Conservation (phyloP, 2,329 filamentous ascomycete genomes). For the Fusarium sp. region DNA sequence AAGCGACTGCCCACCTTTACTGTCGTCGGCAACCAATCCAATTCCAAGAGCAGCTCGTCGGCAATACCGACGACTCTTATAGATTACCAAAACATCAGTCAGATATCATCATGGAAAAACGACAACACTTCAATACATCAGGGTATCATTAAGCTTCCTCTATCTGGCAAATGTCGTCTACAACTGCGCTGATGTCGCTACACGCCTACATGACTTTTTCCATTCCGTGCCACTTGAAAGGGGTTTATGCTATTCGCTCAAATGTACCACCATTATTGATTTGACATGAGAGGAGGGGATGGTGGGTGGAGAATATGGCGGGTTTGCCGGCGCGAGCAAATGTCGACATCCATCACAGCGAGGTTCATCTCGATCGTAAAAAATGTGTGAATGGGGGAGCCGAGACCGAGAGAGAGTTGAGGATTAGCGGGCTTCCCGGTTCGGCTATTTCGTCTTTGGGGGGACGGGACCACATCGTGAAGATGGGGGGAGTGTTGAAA, state of each 20-base stretch:
- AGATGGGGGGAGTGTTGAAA: slow-evolving; percentile 21
- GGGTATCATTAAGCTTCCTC: slow-evolving; percentile 57
- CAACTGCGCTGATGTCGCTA: slow-evolving; percentile 32
- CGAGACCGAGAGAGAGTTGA: neutral
- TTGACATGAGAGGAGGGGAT: neutral
- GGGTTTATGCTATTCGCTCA: slow-evolving; percentile 25
- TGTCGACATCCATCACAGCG: slow-evolving; percentile 28
- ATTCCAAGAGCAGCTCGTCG: neutral
- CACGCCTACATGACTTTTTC: slow-evolving; percentile 29
- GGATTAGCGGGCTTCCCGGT: slow-evolving; percentile 1
- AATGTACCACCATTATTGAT: slow-evolving; percentile 16
- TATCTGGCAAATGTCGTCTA: slow-evolving; percentile 45
- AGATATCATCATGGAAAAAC: neutral
- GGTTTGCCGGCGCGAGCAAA: slow-evolving; percentile 15
- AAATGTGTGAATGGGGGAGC: slow-evolving; percentile 9
- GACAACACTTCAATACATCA: slow-evolving; percentile 44
- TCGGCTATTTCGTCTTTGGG: slow-evolving; percentile 20
- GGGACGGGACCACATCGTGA: slow-evolving; percentile 15
- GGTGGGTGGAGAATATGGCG: slow-evolving; percentile 18
- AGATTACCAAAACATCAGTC: neutral
- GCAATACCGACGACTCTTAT: neutral
- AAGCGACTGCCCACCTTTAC: neutral
- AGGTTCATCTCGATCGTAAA: slow-evolving; percentile 39
- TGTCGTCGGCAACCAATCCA: neutral
- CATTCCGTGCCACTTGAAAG: slow-evolving; percentile 30